Base-by-base conservation (phyloP, 352 stramenopile genomes). In the Phytophthora crassamura region DNA sequence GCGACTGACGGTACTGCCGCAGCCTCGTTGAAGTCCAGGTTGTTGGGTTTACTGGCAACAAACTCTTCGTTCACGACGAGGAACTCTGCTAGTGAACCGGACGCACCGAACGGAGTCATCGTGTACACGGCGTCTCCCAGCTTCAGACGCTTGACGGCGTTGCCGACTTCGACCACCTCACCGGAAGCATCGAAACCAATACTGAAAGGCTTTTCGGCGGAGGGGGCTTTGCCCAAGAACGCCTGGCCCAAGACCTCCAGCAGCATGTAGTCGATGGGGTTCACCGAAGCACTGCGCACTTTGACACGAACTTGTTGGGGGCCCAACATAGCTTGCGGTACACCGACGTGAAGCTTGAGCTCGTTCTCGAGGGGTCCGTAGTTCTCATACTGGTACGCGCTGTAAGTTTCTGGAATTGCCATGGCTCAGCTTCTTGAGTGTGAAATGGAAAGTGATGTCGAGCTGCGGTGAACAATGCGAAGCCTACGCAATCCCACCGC, bases 231-330 rank as follows among this genome's bases (percentile, higher is more conserved):
- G 18, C 52, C 54, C 22, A 33, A 34, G 22, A 77, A 62, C 2
- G 64, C 51, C 6, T 56, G 35, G 5, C 65, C 55, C 10, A 59
- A 45, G n/a, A 58, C 36, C 20, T 74, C 59, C 10, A 76, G 62
- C 14, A 89, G 12, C 61, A 81, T 81, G 64, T 78, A 85, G 52
- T 91, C 82, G 5, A 85, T 68, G 1, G 82, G 78, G 67, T 91
- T 88, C 25, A 88, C 64, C 14, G 69, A 75, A 2, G 78, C 75
- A 14, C 62, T 72, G 39, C 62, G 70, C 9, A 91, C 80, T 48
- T 82, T 77, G 58, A 91, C 58, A 20, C 82, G 54, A 5, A 91
- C 55, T 58, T 88, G 61, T 20, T 58, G 60, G 2, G 54, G 35
- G 25, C 40, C 43, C 7, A 74, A 45, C 15, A 15, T 5, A 6